Evolutionary conservation across 2,329 filamentous ascomycete species (phyloP).

Genomic region (Fusarium zealandicum): DNA sequence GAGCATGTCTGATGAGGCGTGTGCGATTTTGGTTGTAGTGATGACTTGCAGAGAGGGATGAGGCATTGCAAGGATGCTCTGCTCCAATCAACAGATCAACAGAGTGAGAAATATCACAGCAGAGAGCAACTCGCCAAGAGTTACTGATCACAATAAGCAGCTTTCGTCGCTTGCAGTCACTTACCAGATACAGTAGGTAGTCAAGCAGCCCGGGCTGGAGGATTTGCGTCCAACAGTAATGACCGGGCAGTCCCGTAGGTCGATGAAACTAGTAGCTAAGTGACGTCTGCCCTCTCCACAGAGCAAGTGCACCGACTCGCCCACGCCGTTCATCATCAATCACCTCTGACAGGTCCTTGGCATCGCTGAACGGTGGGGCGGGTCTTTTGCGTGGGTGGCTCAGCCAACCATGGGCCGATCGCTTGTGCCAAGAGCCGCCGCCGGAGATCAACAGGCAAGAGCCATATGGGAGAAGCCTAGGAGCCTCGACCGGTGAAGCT

Average conservation of each 20-base stretch:
- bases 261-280: background rate
- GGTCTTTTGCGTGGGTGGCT: conserved; percentile 4
- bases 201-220: too few relatives aligned
- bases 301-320: conserved; percentile 4
- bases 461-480: conserved; percentile 21
- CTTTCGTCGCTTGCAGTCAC: too few relatives aligned
- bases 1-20: background rate
- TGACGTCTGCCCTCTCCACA: too few relatives aligned
- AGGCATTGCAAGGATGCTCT: too few relatives aligned
- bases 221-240: too few relatives aligned
- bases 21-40: background rate
- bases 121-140: too few relatives aligned
- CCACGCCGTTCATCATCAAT: conserved; percentile 3
- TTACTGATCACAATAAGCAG: too few relatives aligned
- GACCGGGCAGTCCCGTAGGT: too few relatives aligned
- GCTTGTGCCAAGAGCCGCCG: conserved; percentile 5
- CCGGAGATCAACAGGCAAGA: conserved; percentile 19
- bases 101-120: too few relatives aligned
- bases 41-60: background rate
- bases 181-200: too few relatives aligned
- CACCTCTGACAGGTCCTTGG: conserved; percentile 17
- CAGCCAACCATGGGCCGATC: conserved; percentile 17
- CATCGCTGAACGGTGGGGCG: conserved; percentile 26
- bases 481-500: conserved; percentile 36
- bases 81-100: too few relatives aligned